Base-by-base conservation (phyloP, 768 basidiomycete species). In the Pholiota microspora region DNA sequence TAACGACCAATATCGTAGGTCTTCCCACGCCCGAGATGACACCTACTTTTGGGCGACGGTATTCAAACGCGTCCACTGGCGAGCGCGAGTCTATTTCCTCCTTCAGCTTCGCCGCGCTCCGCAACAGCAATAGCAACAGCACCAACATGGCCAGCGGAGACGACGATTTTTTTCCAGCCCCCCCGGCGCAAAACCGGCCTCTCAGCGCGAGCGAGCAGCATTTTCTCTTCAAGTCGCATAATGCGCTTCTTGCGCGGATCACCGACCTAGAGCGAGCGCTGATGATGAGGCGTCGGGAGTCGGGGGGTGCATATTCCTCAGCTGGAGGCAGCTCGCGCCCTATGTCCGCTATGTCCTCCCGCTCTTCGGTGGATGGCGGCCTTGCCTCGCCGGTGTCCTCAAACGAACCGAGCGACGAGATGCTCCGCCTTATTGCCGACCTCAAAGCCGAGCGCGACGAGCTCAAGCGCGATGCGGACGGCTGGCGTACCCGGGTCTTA, bases 381-480 rank as follows among this genome's bases (percentile, higher is more conserved):
- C 40, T 24, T 25, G 54, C 38, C 9, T 54, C 45, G 10, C 35
- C 28, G 18, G 25, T 34, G 13, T 45, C 72, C 8, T 57, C 63
- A 31, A 69, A 71, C 48, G 85, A 82, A 54, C 85, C 86, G 5
- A 83, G 73, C 55, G 89, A 93, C 61, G 92, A 93, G 72, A 85
- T 93, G 82, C 71, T 92, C 35, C 77, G 79, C 60, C 77, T 89
- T 32, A 76, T 93, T 50, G 76, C 85, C 2, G 90, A 92, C 65
- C 77, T 92, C 62, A 93, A 94, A 67, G 79, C 86, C 10, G 94
- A 98, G 70, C 78, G 95, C 27, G 95, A 98, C 63, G 88, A 93
- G 55, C 76, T 98, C 48, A 88, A 87, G 67, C 83, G 85, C 49
- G 94, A 98, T 68, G 85, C 94, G 0, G 88, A 93, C 59, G 89